Conservation (phyloP, 139 green algal genomes). For the Coccomyxa sp. region DNA sequence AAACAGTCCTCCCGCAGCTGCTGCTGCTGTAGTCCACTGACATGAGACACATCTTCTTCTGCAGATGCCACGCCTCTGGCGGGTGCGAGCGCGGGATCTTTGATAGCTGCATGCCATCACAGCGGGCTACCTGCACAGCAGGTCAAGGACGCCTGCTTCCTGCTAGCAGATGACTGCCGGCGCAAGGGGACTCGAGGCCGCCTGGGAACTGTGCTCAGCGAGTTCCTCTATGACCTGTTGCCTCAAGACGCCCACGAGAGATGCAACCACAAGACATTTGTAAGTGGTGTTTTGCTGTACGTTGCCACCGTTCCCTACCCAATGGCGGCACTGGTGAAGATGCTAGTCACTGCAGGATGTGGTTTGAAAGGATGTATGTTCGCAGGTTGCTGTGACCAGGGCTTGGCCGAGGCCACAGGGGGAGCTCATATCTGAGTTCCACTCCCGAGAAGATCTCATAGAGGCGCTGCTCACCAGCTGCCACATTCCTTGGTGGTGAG, state of each 20-base stretch:
- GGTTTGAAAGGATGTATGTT: background rate
- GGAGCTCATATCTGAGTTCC: slow-evolving; percentile 55
- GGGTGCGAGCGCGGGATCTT: slow-evolving; percentile 64
- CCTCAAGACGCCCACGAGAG: slow-evolving; percentile 49
- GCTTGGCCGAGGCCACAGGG: background rate
- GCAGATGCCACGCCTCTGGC: slow-evolving; percentile 45
- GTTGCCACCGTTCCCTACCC: background rate
- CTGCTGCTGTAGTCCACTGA: too few species aligned
- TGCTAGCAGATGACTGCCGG: slow-evolving; percentile 43
- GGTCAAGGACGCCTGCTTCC: slow-evolving; percentile 33
- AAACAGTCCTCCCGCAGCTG: too few species aligned
- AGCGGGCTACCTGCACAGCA: slow-evolving; percentile 37
- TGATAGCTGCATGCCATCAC: slow-evolving; percentile 69
- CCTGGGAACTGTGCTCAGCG: background rate
- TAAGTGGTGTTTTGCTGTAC: slow-evolving; percentile 8
- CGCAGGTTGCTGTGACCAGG: slow-evolving; percentile 11
- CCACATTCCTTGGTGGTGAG: slow-evolving; percentile 61
- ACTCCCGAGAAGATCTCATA: slow-evolving; percentile 69
- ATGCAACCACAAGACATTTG: slow-evolving; percentile 31
- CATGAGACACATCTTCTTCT: too few species aligned
- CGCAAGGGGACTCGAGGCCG: slow-evolving; percentile 36
- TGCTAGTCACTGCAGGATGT: background rate
- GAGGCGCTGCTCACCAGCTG: slow-evolving; percentile 67
- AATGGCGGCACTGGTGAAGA: background rate
- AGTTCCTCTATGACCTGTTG: slow-evolving; percentile 37